A percentile compares a stretch with the other conserved stretches of the same genome.
Conservation (phyloP, 208 protist species). For the Angomonas desouzai region DNA sequence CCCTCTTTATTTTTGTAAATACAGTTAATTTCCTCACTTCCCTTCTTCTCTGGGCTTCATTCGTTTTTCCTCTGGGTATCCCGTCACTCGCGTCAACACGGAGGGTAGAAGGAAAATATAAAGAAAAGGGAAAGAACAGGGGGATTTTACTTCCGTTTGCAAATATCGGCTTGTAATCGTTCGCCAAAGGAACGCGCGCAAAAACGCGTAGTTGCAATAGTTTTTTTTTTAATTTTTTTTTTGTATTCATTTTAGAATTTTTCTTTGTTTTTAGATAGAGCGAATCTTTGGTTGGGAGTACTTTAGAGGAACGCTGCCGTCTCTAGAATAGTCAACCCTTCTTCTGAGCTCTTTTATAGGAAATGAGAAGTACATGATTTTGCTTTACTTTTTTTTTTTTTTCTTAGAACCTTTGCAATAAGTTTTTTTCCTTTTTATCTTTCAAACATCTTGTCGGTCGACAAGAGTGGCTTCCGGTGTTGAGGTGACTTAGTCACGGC, state of each 20-base stretch:
- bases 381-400: conserved; percentile 19
- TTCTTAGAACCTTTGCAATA: conserved; percentile 5
- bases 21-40: not conserved
- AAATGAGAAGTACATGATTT: conserved; percentile 1
- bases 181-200: too few relatives aligned
- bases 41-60: conserved; percentile 11
- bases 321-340: conserved; percentile 1
- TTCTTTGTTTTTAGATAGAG: not conserved
- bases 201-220: too few relatives aligned
- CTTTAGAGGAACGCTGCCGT: not conserved
- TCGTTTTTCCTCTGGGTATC: conserved; percentile 6
- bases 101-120: conserved; percentile 12
- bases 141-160: conserved; percentile 2
- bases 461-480: conserved; percentile 1
- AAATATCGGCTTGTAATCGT: too few relatives aligned
- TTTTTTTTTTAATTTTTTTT: conserved; percentile 2
- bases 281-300: not conserved
- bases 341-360: not conserved
- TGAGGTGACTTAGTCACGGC: conserved; percentile 20
- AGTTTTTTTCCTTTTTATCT: conserved; percentile 11
- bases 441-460: too few relatives aligned
- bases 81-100: conserved; percentile 1
- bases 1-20: too few relatives aligned
- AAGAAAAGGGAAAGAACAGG: conserved; percentile 13
- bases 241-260: not conserved